Conservation (phyloP, 1,284 basidiomycete species). For the Crucibulum parvulum region DNA sequence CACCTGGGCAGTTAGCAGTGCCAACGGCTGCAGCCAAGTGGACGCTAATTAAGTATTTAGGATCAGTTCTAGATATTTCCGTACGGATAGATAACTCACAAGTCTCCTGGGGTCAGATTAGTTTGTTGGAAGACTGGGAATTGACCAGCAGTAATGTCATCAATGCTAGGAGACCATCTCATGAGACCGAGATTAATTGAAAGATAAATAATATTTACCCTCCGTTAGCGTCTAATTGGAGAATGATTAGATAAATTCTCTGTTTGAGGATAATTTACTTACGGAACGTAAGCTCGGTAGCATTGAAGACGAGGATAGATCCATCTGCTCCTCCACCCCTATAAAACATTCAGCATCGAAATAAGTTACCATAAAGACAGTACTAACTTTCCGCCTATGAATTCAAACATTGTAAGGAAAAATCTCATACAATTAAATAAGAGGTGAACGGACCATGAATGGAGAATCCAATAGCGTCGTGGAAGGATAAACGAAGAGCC, state of each 20-base stretch:
- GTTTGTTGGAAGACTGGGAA: neutral
- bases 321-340: neutral
- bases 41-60: neutral
- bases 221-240: neutral
- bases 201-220: neutral
- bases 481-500: conserved; percentile 49
- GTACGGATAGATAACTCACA: neutral
- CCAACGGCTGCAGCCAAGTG: conserved; percentile 7
- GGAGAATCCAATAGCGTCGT: conserved; percentile 51
- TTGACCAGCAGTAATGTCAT: neutral
- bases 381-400: conserved; percentile 14
- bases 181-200: too few species aligned
- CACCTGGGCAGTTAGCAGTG: neutral
- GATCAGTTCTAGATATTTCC: neutral
- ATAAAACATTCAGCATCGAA: neutral
- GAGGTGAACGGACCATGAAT: conserved; percentile 10
- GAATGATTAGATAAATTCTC: neutral
- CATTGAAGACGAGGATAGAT: neutral
- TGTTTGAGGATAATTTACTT: neutral
- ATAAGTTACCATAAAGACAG: neutral
- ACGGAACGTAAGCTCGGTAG: neutral
- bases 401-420: neutral
- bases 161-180: neutral
- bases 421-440: neutral
- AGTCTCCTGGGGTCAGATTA: neutral